Conservation (phyloP, 371 early-diverging fungal genomes). For the Rhizopus stolonifer region DNA sequence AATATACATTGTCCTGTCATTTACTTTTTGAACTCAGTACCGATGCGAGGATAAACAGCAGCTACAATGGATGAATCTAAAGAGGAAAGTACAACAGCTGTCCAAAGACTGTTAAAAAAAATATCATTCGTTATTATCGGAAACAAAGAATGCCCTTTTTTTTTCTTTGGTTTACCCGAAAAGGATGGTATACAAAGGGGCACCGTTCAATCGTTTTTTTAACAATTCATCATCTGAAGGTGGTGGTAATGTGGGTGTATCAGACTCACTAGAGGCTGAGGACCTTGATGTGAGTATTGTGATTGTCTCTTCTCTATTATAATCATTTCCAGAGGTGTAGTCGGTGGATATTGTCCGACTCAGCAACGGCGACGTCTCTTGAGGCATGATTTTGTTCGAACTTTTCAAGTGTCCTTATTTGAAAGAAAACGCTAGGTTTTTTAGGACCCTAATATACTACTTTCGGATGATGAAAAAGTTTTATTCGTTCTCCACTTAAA, state of each 20-base stretch:
- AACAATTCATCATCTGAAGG: slow-evolving; percentile 23
- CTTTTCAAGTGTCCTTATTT: too few species aligned
- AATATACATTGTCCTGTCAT: background rate
- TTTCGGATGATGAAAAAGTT: too few species aligned
- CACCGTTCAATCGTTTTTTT: slow-evolving; percentile 37
- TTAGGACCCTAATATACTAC: too few species aligned
- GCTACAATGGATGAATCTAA: slow-evolving; percentile 82
- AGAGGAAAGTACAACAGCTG: slow-evolving; percentile 64
- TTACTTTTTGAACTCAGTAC: slow-evolving; percentile 68
- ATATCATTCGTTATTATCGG: background rate
- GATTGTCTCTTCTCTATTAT: slow-evolving; percentile 21
- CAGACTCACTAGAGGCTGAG: slow-evolving; percentile 9
- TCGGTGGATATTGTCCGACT: slow-evolving; percentile 2
- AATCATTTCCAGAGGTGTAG: slow-evolving; percentile 3
- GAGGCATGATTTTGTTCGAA: too few species aligned
- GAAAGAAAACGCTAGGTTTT: too few species aligned
- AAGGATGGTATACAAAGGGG: slow-evolving; percentile 34
- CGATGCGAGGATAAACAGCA: slow-evolving; percentile 76
- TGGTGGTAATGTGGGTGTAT: slow-evolving; percentile 2
- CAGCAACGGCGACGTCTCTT: slow-evolving; percentile 37
- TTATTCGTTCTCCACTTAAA: too few species aligned
- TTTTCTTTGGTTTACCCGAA: slow-evolving; percentile 25
- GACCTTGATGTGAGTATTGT: slow-evolving; percentile 31
- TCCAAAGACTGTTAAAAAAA: slow-evolving; percentile 35
- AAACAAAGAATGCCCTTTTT: background rate